phyloP scores from a whole-genome alignment of 2,329 filamentous ascomycete species.

The Neonectria sp. region DNA sequence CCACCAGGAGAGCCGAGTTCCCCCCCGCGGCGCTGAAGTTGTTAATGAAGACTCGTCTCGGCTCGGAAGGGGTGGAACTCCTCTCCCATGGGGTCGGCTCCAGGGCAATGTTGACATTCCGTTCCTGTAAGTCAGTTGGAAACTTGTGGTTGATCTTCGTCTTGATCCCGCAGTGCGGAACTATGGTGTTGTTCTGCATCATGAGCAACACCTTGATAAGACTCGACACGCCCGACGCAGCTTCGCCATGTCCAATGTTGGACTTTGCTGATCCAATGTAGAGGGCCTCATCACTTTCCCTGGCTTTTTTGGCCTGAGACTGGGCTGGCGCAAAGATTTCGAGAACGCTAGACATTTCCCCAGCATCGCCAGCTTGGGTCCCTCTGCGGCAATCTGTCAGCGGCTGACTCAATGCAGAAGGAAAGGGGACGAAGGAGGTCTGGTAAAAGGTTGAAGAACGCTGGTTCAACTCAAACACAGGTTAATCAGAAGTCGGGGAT shows the following conservation, averaged over 20 bases:
- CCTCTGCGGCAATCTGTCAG: slow-evolving; percentile 67
- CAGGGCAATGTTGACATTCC: slow-evolving; percentile 67
- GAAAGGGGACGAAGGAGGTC: too few species aligned
- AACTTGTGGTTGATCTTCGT: slow-evolving; percentile 61
- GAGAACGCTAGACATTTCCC: slow-evolving; percentile 86
- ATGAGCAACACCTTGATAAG: slow-evolving; percentile 71
- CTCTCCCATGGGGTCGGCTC: slow-evolving; percentile 64
- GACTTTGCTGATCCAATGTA: slow-evolving; percentile 76
- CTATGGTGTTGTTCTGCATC: slow-evolving; percentile 63
- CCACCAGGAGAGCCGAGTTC: slow-evolving; percentile 77
- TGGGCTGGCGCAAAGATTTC: slow-evolving; percentile 64
- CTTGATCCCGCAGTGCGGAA: slow-evolving; percentile 69
- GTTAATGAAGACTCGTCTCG: slow-evolving; percentile 70
- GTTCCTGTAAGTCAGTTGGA: slow-evolving; percentile 57
- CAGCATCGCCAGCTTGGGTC: slow-evolving; percentile 88
- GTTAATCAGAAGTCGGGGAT: background rate
- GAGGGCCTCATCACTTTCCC: slow-evolving; percentile 63
- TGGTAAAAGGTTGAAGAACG: too few species aligned
- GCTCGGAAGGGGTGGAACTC: slow-evolving; percentile 51
- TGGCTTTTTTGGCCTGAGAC: background rate
- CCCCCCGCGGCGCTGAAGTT: slow-evolving; percentile 81
- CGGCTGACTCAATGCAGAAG: background rate
- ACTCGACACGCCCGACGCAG: slow-evolving; percentile 68
- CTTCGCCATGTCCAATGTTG: slow-evolving; percentile 77
- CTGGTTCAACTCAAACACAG: background rate